phyloP scores from a whole-genome alignment of 768 basidiomycete species.

The Gautieria morchelliformis region DNA sequence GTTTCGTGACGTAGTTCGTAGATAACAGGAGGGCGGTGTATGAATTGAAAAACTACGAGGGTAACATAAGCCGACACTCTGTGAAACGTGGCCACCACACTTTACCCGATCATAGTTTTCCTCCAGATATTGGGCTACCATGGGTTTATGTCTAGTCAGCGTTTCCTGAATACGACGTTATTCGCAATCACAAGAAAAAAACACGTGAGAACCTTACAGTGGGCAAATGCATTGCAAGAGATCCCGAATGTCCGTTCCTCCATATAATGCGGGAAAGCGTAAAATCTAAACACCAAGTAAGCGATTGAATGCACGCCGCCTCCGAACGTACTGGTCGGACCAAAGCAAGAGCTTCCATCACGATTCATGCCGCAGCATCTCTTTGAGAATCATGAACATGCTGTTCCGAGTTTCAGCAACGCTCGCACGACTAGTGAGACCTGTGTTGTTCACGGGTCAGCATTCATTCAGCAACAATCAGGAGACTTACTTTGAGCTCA shows the following conservation, averaged over 20 bases:
- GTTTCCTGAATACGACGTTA: slow-evolving; percentile 46
- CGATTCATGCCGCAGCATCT: slow-evolving; percentile 92
- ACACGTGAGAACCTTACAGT: slow-evolving; percentile 49
- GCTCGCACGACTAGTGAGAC: too few species aligned
- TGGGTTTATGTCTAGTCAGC: slow-evolving; percentile 91
- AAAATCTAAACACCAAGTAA: slow-evolving; percentile 54
- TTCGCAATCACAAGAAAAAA: neutral
- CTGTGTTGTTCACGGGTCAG: too few species aligned
- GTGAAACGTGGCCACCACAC: slow-evolving; percentile 6
- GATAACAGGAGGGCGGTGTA: slow-evolving; percentile 91
- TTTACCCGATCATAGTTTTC: slow-evolving; percentile 92
- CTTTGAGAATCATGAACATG: slow-evolving; percentile 97
- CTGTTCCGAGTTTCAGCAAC: too few species aligned
- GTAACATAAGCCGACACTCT: neutral
- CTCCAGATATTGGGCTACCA: slow-evolving; percentile 96
- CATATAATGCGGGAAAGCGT: slow-evolving; percentile 92
- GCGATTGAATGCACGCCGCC: neutral
- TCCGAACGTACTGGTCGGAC: slow-evolving; percentile 66
- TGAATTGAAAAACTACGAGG: slow-evolving; percentile 83
- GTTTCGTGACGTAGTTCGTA: slow-evolving; percentile 97
- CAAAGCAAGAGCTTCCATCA: slow-evolving; percentile 83
- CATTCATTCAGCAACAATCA: too few species aligned
- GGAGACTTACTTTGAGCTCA: too few species aligned
- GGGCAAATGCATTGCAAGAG: slow-evolving; percentile 95
- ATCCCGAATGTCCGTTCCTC: slow-evolving; percentile 97